A percentile compares a stretch with the other conserved stretches of the same genome.
phyloP scores from a whole-genome alignment of 805 yeast genomes.

The Candida oleophila region DNA sequence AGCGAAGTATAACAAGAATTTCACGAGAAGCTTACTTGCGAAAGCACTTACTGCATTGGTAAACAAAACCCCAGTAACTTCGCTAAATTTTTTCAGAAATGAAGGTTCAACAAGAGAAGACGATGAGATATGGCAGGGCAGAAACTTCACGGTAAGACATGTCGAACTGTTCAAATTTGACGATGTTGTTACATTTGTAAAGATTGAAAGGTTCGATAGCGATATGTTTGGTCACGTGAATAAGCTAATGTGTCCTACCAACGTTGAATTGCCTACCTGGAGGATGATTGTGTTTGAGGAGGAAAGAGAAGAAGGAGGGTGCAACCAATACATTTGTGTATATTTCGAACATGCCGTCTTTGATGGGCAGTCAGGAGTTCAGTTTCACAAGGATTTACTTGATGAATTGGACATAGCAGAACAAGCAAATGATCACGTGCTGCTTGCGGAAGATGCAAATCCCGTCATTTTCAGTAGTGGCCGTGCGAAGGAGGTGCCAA shows the following conservation, averaged over 20 bases:
- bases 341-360: slow-evolving; percentile 27
- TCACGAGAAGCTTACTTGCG: slow-evolving; percentile 15
- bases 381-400: slow-evolving; percentile 26
- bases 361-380: slow-evolving; percentile 35
- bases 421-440: slow-evolving; percentile 3
- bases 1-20: slow-evolving; percentile 15
- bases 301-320: slow-evolving; percentile 6
- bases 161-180: slow-evolving; percentile 17
- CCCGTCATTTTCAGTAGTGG: neutral
- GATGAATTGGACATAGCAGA: slow-evolving; percentile 11
- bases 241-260: slow-evolving; percentile 8
- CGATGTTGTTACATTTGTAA: slow-evolving; percentile 18
- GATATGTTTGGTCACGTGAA: slow-evolving; percentile 13
- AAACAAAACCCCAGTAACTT: slow-evolving; percentile 14
- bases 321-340: slow-evolving; percentile 18
- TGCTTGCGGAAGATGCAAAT: neutral
- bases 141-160: slow-evolving; percentile 16
- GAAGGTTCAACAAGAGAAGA: slow-evolving; percentile 5
- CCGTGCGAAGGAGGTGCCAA: neutral
- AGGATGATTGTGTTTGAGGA: slow-evolving; percentile 15
- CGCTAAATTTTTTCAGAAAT: slow-evolving; percentile 16
- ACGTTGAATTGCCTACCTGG: slow-evolving; percentile 20
- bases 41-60: slow-evolving; percentile 16
- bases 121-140: slow-evolving; percentile 6
- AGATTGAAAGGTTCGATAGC: slow-evolving; percentile 12